Base-by-base conservation (phyloP, 208 protist species). In the Leishmania gerbilli region DNA sequence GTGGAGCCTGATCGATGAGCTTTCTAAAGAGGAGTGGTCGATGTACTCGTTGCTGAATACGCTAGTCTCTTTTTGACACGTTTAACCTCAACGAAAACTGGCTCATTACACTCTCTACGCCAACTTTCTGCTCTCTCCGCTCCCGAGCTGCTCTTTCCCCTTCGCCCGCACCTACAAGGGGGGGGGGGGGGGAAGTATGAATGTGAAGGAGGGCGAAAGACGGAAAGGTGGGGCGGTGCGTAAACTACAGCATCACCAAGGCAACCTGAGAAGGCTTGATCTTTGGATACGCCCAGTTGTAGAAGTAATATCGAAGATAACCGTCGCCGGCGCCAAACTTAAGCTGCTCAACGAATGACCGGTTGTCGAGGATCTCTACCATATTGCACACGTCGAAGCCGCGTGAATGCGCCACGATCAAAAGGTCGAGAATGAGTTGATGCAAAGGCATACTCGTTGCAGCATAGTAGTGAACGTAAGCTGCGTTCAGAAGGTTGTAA, bases 361-460 rank as follows among this genome's bases (percentile, higher is more conserved):
- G 77, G 86, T 99, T 99, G 40, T 99, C 92, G 62, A 99, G 90
- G 64, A 99, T 97, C 74, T 99, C 94, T 5, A 99, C 94, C 75
- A 96, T 94, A 91, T 99, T 99, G 89, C 99, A 99, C 21, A 99
- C 99, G 87, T 99, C 99, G 83, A 99, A 99, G 62, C 94, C 93
- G 19, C 88, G 79, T 45, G 90, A 84, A 58, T 93, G 85, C 1
- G 99, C 98, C 9, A 98, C 42, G 65, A 99, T 96, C 5, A 99
- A 91, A 42, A 96, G 85, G 75, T 99, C 98, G 8, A 83, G 86
- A 72, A 99, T 95, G 13, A 99, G 88, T 34, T 96, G 79, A 15
- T 84, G 79, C 3, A 99, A 34, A 17, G 90, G 72, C 31, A 94
- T 86, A 27, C 79, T 98, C 0, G 76, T 99, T n/a, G 93, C 85